These are phyloP conservation scores for Corynespora cassiicola DNA, from an alignment of 2,329 filamentous ascomycete species.

Conservation along the genomic window DNA sequence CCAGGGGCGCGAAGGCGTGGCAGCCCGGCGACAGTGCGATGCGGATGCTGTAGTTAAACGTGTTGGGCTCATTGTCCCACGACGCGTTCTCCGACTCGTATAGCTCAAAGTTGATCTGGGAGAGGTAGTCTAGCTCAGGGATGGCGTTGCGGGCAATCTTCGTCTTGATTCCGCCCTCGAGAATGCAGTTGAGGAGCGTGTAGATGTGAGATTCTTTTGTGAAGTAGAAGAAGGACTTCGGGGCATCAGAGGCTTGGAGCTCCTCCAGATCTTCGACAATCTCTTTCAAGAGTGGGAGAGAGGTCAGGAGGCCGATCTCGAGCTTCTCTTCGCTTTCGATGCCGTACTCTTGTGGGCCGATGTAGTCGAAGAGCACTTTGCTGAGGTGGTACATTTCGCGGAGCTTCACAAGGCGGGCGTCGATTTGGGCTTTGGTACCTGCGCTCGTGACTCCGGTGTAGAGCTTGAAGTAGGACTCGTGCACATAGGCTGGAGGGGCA, in stretches of 20 bases:
- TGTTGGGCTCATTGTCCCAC: constrained; percentile 66
- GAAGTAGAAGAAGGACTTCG: constrained; percentile 98
- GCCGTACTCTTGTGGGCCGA: constrained; percentile 97
- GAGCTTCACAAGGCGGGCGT: constrained; percentile 84
- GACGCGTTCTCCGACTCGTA: constrained; percentile 87
- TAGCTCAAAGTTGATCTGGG: constrained; percentile 96
- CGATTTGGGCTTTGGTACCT: constrained; percentile 75
- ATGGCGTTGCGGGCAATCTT: constrained; percentile 97
- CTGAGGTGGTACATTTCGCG: constrained; percentile 91
- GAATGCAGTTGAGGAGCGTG: constrained; percentile 94
- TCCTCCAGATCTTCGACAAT: constrained; percentile 97
- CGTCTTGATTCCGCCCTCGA: constrained; percentile 94
- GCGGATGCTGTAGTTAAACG: constrained; percentile 92
- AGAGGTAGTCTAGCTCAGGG: constrained; percentile 95
- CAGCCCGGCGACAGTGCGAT: constrained; percentile 96
- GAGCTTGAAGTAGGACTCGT: constrained; percentile 83
- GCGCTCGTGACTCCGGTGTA: constrained; percentile 73
- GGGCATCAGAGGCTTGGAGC: constrained; percentile 91
- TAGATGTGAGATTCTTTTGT: constrained; percentile 99
- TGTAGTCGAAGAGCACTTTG: constrained; percentile 97
- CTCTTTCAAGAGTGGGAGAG: constrained; percentile 90
- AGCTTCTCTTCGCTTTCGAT: constrained; percentile 96
- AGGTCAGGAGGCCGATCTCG: constrained; percentile 96
- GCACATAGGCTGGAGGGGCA: constrained; percentile 41
- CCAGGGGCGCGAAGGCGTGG: constrained; percentile 93